Base-by-base conservation (phyloP, 164 flowering plant genomes). In the Houttuynia cordata region DNA sequence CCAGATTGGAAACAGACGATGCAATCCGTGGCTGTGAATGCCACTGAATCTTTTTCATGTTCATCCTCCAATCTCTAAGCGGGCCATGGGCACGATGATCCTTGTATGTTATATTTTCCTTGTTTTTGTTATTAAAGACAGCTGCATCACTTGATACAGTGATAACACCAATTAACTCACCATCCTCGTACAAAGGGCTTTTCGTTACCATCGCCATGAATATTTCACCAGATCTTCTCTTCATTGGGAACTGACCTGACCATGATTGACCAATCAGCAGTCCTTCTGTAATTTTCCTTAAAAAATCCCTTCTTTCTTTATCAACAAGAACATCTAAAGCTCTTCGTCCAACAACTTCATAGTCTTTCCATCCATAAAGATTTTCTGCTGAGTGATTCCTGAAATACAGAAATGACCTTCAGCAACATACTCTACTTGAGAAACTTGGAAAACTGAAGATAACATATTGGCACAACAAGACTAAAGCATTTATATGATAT, bases 211-310 rank as follows among this genome's bases (percentile, higher is more conserved):
- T 60, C 37, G 91, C 91, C 88, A 80, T 76, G 68, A 91, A 86
- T 57, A 75, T 64, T 77, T 83, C 79, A 64, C 96, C 94, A 0
- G 91, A 84, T 63, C 73, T 78, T 72, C 80, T 88, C 80, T 73
- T 83, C 30, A 80, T 75, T 57, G 93, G 95, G 59, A 84, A 86
- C 73, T 82, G 97, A 68, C 97, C 96, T 30, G 93, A 79, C 97
- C 93, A 91, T 34, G 83, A 68, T 54, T 62, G 71, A 34, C 86
- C 93, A 57, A 56, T 65, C 56, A 50, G 59, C 71, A 83, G 55
- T 56, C 68, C 67, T 39, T 73, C 82, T 75, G 74, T 66, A 66
- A 83, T 77, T 25, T 61, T 74, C 19, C 66, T 62, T 0, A 73
- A 42, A 56, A 69, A 59, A 10, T 51, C 39, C 53, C 62, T 57